These are phyloP conservation scores for Polysphondylium violaceum DNA, from an alignment of 78 protist species.

Conservation along the genomic window DNA sequence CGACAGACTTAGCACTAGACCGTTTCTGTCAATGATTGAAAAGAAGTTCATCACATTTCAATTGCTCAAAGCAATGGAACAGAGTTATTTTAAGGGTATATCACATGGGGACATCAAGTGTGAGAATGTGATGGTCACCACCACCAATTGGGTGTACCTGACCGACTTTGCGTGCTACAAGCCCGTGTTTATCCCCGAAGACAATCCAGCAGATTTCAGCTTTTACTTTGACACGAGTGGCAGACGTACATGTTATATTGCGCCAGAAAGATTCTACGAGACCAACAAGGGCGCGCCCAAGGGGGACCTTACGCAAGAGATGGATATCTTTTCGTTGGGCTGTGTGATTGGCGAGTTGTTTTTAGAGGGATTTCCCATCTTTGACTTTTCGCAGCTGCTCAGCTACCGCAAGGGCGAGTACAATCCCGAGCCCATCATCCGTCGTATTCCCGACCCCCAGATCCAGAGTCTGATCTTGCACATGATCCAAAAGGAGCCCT, in stretches of 20 bases:
- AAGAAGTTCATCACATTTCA: conserved; percentile 92
- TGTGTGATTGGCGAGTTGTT: conserved; percentile 88
- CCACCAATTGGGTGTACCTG: conserved; percentile 87
- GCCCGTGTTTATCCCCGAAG: conserved; percentile 85
- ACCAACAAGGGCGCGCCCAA: conserved; percentile 64
- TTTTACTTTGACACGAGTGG: conserved; percentile 93
- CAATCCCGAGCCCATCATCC: conserved; percentile 53
- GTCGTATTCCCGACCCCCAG: conserved; percentile 78
- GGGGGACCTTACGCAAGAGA: conserved; percentile 48
- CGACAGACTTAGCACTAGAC: conserved; percentile 90
- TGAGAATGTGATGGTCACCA: conserved; percentile 91
- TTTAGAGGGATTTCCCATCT: conserved; percentile 82
- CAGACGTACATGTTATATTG: conserved; percentile 91
- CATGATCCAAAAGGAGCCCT: conserved; percentile 79
- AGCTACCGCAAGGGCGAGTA: conserved; percentile 72
- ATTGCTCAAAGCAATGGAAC: conserved; percentile 86
- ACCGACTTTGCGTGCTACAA: conserved; percentile 87
- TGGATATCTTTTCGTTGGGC: conserved; percentile 93
- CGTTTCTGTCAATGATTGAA: conserved; percentile 87
- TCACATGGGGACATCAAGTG: conserved; percentile 86
- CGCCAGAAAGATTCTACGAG: conserved; percentile 92
- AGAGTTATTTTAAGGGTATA: conserved; percentile 67
- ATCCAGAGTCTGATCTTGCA: conserved; percentile 60
- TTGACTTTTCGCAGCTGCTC: conserved; percentile 82
- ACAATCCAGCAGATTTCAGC: conserved; percentile 94